Evolutionary conservation across 2,329 filamentous ascomycete genomes (phyloP).

Genomic region (Xylaria sp.): DNA sequence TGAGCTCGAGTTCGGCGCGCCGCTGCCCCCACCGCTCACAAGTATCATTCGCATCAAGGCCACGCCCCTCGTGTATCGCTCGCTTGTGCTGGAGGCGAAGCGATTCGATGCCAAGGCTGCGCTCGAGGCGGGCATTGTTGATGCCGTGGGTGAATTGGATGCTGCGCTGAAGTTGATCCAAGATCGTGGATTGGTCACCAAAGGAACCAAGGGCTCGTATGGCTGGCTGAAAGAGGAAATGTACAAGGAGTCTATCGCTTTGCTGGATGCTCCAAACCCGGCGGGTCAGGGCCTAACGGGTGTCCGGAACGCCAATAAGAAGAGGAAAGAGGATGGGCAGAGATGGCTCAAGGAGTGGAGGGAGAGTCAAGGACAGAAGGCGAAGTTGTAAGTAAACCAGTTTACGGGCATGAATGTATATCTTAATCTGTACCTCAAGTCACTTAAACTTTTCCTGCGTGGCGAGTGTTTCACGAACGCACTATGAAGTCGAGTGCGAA

Average conservation of each 20-base stretch:
- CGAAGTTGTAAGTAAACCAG: constrained; percentile 51
- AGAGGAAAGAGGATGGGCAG: constrained; percentile 58
- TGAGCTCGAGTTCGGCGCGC: constrained; percentile 81
- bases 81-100: constrained; percentile 77
- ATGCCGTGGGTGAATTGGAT: constrained; percentile 65
- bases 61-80: constrained; percentile 64
- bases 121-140: constrained; percentile 73
- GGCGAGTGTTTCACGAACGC: not conserved
- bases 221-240: constrained; percentile 79
- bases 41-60: constrained; percentile 79
- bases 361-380: constrained; percentile 52
- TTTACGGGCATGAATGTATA: not conserved
- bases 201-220: constrained; percentile 74
- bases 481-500: not conserved
- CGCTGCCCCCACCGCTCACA: constrained; percentile 79
- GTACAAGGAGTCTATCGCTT: constrained; percentile 71
- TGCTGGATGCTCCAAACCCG: constrained; percentile 59
- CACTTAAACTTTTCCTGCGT: not conserved
- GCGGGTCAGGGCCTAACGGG: constrained; percentile 43
- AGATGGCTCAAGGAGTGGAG: constrained; percentile 62
- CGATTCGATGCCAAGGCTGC: constrained; percentile 73
- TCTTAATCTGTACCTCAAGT: not conserved
- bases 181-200: constrained; percentile 67
- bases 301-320: constrained; percentile 60
- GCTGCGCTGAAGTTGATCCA: constrained; percentile 69